Evolutionary conservation across 495 filamentous ascomycete species (phyloP).

Genomic region (Amphirosellinia nigrospora): DNA sequence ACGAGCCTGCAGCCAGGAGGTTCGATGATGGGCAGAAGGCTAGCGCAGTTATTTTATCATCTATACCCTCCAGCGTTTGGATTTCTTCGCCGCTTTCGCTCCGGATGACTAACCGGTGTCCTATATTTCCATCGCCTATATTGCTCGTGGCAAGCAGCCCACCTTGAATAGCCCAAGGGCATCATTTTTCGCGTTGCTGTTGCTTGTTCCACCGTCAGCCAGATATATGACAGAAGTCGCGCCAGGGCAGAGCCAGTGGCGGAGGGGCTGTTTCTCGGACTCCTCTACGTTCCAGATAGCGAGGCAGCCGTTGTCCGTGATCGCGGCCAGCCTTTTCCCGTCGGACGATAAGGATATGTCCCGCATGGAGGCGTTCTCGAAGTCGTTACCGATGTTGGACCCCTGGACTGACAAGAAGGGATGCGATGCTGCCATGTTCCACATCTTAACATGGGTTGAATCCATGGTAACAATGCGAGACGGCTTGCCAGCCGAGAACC

Average conservation of each 20-base stretch:
- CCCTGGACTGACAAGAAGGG: not conserved
- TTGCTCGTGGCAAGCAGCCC: not conserved
- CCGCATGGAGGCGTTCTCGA: not conserved
- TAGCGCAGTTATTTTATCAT: not conserved
- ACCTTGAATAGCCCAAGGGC: not conserved
- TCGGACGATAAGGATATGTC: not conserved
- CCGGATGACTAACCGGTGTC: not conserved
- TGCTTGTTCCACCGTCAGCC: not conserved
- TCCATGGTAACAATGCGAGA: not conserved
- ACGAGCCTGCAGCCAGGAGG: not conserved
- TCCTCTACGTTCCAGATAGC: not conserved
- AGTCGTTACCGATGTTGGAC: not conserved
- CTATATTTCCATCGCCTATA: no score
- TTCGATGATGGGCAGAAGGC: constrained; percentile 1
- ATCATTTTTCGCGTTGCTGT: not conserved
- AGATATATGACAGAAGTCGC: not conserved
- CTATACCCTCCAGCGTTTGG: not conserved
- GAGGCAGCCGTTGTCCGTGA: not conserved
- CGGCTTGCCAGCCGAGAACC: not conserved
- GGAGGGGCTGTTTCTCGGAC: not conserved
- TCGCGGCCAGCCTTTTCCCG: not conserved
- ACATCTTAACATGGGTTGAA: not conserved
- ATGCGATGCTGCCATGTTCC: not conserved
- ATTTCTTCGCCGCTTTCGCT: not conserved
- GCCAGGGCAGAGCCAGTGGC: not conserved